phyloP scores from a whole-genome alignment of 768 basidiomycete genomes.

The Serendipita sp. region DNA sequence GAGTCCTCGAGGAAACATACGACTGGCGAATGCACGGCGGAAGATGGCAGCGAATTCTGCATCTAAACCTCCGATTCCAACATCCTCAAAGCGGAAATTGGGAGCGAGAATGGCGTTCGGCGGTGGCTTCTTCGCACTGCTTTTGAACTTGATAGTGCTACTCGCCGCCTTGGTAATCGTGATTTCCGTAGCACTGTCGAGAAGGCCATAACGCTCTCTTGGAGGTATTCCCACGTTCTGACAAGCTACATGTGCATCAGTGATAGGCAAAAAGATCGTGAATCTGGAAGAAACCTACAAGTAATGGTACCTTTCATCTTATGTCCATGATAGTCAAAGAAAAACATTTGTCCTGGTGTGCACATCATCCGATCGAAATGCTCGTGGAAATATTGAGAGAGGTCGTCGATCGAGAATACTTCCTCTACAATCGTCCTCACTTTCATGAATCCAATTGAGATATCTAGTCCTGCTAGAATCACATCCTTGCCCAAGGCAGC shows the following conservation, averaged over 20 bases:
- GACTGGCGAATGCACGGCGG: conserved; percentile 93
- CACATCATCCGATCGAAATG: conserved; percentile 62
- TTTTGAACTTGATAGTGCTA: conserved; percentile 78
- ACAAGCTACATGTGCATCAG: conserved; percentile 46
- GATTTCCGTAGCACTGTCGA: conserved; percentile 75
- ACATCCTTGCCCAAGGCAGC: conserved; percentile 32
- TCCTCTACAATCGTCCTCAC: conserved; percentile 40
- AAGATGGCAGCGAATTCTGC: conserved; percentile 92
- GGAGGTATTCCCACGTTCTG: conserved; percentile 31
- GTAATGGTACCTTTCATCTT: conserved; percentile 59
- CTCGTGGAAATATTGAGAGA: conserved; percentile 56
- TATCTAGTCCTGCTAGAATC: conserved; percentile 63
- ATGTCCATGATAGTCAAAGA: conserved; percentile 81
- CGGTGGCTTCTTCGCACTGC: conserved; percentile 81
- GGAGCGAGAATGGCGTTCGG: conserved; percentile 92
- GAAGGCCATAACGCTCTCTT: conserved; percentile 50
- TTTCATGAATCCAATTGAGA: conserved; percentile 57
- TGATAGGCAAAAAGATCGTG: not conserved
- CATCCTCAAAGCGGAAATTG: conserved; percentile 99
- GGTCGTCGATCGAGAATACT: conserved; percentile 79
- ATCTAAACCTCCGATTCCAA: conserved; percentile 98
- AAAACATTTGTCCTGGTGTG: conserved; percentile 49
- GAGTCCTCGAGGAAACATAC: conserved; percentile 93
- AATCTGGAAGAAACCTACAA: conserved; percentile 24
- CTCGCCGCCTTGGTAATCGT: conserved; percentile 72